These are phyloP conservation scores for Ceratocystis eucalypticola DNA, from an alignment of 2,329 filamentous ascomycete genomes.

Conservation along the genomic window DNA sequence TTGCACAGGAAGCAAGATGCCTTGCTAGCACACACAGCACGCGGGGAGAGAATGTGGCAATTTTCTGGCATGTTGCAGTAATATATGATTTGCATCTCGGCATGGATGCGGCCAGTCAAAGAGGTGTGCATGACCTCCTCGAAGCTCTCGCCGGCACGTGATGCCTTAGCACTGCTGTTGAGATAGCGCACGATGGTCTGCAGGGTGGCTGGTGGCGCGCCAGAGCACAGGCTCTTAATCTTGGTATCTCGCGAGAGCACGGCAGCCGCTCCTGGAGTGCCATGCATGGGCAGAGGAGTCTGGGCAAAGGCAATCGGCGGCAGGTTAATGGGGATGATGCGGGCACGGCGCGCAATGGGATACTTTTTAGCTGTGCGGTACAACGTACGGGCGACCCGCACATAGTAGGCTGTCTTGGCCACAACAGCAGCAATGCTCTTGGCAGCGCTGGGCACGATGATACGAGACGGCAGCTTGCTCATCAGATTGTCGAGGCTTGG, in stretches of 20 bases:
- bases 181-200: conserved; percentile 15
- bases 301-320: conserved; percentile 9
- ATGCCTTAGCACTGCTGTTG: conserved; percentile 13
- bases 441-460: conserved; percentile 16
- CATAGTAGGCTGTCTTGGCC: conserved; percentile 17
- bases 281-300: conserved; percentile 11
- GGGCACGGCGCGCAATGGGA: conserved; percentile 24
- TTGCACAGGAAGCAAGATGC: conserved; percentile 40
- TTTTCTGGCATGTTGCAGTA: conserved; percentile 28
- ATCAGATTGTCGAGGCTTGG: conserved; percentile 15
- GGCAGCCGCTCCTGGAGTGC: neutral
- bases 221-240: conserved; percentile 15
- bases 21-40: conserved; percentile 37
- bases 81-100: conserved; percentile 37
- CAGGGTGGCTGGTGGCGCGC: conserved; percentile 12
- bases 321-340: conserved; percentile 25
- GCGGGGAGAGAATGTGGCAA: conserved; percentile 24
- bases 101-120: conserved; percentile 31
- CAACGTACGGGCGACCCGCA: conserved; percentile 20
- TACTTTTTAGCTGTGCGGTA: conserved; percentile 25
- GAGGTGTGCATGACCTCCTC: conserved; percentile 19
- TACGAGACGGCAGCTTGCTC: conserved; percentile 9
- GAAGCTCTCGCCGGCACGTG: conserved; percentile 15
- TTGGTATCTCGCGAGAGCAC: conserved; percentile 13
- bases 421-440: conserved; percentile 17